Evolutionary conservation across 2,329 filamentous ascomycete species (phyloP).

Genomic region (Exophiala sideris): DNA sequence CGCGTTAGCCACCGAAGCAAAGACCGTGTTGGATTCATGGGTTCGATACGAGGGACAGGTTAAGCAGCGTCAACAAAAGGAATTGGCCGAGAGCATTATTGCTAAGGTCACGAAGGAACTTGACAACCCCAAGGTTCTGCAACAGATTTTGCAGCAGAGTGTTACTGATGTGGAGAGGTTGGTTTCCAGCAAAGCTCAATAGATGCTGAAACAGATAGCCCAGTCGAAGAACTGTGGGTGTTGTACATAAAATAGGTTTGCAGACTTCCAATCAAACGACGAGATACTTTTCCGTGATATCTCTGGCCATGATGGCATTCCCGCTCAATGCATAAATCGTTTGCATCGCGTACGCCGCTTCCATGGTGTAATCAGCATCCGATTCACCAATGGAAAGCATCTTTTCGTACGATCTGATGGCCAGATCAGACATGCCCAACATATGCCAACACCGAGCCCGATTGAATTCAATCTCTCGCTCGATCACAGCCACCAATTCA

Average conservation of each 20-base stretch:
- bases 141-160: constrained; percentile 97
- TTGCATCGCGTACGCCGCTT: constrained; percentile 73
- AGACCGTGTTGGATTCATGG: constrained; percentile 95
- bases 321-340: constrained; percentile 63
- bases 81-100: constrained; percentile 89
- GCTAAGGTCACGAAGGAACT: constrained; percentile 98
- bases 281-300: constrained; percentile 60
- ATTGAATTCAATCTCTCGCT: constrained; percentile 73
- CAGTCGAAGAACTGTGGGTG: not conserved
- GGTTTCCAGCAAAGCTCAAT: constrained; percentile 24
- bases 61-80: constrained; percentile 96
- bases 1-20: constrained; percentile 86
- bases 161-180: constrained; percentile 82
- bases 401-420: constrained; percentile 66
- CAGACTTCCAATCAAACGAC: constrained; percentile 39
- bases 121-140: constrained; percentile 92
- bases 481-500: constrained; percentile 13
- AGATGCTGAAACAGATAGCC: not conserved
- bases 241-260: constrained; percentile 20
- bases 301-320: constrained; percentile 58
- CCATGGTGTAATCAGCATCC: constrained; percentile 60
- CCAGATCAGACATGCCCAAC: constrained; percentile 69
- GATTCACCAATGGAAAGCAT: constrained; percentile 43
- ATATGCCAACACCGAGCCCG: constrained; percentile 72
- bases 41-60: constrained; percentile 98